Base-by-base conservation (phyloP, 2,329 filamentous ascomycete species). In the Periconia digitata region DNA sequence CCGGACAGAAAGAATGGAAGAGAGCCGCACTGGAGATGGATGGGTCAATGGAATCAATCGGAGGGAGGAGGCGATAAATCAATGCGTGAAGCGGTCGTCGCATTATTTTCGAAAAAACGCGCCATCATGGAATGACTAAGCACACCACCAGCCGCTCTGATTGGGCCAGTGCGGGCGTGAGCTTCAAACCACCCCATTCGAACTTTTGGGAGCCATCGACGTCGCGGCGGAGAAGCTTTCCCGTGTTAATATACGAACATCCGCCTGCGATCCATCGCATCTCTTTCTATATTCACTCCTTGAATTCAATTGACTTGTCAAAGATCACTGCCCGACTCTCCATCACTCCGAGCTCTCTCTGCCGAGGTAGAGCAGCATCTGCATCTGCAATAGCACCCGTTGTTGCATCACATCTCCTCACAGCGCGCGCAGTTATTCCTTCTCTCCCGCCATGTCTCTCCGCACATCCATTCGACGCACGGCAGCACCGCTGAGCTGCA, bases 361-460 rank as follows among this genome's bases (percentile, higher is more conserved):
- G 61, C 71, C 71, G 71, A 73, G 70, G 69, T 70, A 40, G 18
- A 32, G 4, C 27, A 13, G 27, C 27, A 32, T 32, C 27, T 64
- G 43, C 40, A n/a, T n/a, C n/a, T n/a, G n/a, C n/a, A n/a, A n/a
- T n/a, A n/a, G n/a, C n/a, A n/a, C n/a, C n/a, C n/a, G 10, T 27
- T 6, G 12, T 12, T 32, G 27, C 27, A 32, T 32, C n/a, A 15
- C 27, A 32, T 32, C 27, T 13, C 27, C 27, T 32, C 27, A 3
- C 8, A 32, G 27, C 27, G 27, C 10, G 8, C 27, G 62, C 57
- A 46, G 46, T 50, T 50, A 55, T 55, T 51, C 32, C 53, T 51
- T 53, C 37, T 44, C 43, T 45, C 37, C 43, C 42, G 36, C 39
- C 68, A 79, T 79, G 76, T 76, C 76, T 62, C 66, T 77, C 54